phyloP scores from a whole-genome alignment of 306 rosid genomes.

The Medicago lupulina region DNA sequence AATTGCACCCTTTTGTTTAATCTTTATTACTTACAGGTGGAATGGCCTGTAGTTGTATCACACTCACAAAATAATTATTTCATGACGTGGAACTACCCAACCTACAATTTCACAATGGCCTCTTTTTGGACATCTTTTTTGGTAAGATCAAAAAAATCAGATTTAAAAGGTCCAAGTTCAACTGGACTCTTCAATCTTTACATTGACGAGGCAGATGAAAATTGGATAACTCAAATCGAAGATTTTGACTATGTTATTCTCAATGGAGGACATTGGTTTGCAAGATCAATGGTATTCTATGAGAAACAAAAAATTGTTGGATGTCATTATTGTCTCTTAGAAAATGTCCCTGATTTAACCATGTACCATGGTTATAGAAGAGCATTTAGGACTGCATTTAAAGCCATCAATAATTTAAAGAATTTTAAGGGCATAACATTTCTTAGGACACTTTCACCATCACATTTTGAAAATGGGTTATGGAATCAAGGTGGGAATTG shows the following conservation, averaged over 20 bases:
- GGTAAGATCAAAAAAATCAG: constrained; percentile 59
- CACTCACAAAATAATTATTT: constrained; percentile 55
- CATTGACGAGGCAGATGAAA: constrained; percentile 72
- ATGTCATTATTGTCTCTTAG: constrained; percentile 69
- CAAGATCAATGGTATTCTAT: constrained; percentile 58
- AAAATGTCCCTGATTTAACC: constrained; percentile 65
- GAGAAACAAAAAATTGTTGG: constrained; percentile 63
- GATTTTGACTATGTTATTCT: constrained; percentile 69
- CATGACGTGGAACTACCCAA: constrained; percentile 74
- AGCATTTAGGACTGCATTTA: constrained; percentile 72
- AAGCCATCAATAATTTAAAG: constrained; percentile 60
- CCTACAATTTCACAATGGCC: constrained; percentile 83
- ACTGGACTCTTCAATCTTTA: constrained; percentile 66
- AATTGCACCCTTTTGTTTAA: neutral
- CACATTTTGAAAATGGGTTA: constrained; percentile 82
- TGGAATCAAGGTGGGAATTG: constrained; percentile 91
- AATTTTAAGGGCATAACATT: constrained; percentile 67
- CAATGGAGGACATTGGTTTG: constrained; percentile 89
- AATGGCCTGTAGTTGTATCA: constrained; percentile 85
- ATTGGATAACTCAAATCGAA: constrained; percentile 64
- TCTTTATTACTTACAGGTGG: constrained; percentile 52
- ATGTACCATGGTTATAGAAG: constrained; percentile 72
- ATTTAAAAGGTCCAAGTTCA: constrained; percentile 57
- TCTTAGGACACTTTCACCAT: constrained; percentile 76
- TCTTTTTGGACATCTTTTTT: constrained; percentile 82